Conservation (phyloP, 2,329 filamentous ascomycete species). For the Nemania sp. region DNA sequence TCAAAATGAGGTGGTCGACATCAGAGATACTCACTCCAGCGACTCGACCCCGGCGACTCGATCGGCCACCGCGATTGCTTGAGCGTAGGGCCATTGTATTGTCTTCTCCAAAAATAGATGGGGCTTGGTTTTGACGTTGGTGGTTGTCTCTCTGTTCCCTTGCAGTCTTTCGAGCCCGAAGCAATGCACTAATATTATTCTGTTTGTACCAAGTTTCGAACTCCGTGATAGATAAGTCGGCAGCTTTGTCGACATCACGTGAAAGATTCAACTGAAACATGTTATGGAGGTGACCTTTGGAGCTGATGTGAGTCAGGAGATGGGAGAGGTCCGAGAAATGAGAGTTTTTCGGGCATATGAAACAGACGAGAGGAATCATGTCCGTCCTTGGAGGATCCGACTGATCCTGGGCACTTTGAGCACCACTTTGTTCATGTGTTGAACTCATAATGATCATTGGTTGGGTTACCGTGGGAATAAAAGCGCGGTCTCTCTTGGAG, state of each 20-base stretch:
- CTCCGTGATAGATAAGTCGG: conserved; percentile 63
- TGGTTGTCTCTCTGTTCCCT: conserved; percentile 66
- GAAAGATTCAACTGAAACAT: conserved; percentile 81
- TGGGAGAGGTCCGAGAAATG: conserved; percentile 90
- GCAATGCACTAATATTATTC: conserved; percentile 71
- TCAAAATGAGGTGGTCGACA: not conserved
- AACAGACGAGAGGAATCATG: conserved; percentile 73
- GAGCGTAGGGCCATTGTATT: conserved; percentile 33
- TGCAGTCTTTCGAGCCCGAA: conserved; percentile 76
- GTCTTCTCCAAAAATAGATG: conserved; percentile 30
- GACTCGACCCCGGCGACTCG: conserved; percentile 28
- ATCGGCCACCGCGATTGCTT: conserved; percentile 22
- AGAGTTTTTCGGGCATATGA: conserved; percentile 78
- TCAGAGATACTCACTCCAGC: conserved; percentile 27
- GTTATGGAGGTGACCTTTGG: conserved; percentile 87
- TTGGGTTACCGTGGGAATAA: not conserved
- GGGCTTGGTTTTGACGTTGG: conserved; percentile 35
- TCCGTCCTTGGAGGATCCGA: conserved; percentile 4
- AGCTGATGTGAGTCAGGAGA: conserved; percentile 87
- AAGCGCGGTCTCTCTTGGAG: not conserved
- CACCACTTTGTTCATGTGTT: conserved; percentile 8
- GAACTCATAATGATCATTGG: conserved; percentile 19
- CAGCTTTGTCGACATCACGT: conserved; percentile 67
- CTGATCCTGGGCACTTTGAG: conserved; percentile 4
- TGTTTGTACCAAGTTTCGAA: conserved; percentile 81